Base-by-base conservation (phyloP, 2,329 filamentous ascomycete species). In the Talaromyces funiculosus region DNA sequence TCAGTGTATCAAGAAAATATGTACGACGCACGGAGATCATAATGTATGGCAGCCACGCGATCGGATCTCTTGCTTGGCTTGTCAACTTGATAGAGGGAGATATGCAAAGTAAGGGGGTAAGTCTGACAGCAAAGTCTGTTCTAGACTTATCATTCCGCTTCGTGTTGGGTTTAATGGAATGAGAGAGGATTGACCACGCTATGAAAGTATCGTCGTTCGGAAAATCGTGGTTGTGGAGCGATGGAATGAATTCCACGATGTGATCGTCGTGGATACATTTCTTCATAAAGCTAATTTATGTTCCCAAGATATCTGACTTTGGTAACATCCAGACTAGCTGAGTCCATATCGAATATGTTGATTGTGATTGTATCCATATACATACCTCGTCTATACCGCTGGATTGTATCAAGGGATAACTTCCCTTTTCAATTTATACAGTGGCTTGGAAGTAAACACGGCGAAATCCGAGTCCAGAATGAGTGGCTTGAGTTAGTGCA, bases 41-140 rank as follows among this genome's bases (percentile, higher is more conserved):
- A 12, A 12, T 53, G 57, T 33, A 59, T 59, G 57, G 57, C 57
- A 59, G 45, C 57, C 57, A 59, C 57, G 57, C 57, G 57, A 18
- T 59, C 57, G 18, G 57, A 59, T 53, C 57, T 51, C 47, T 51
- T 29, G 24, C 43, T 47, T 26, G 24, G 42, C 31, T 51, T 31
- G 33, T 59, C 35, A 6, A 14, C 29, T 20, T 49, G 42, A 24
- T 20, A 35, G 20, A 29, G 43, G 43, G 43, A 47, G 43, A 33
- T 45, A 29, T 18, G 35, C 26, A 20, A n/a, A 42, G 57, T 40
- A 59, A 59, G 57, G 56, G 16, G n/a, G 42, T 8, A 33, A 3
- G 12, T 7, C 22, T 33, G 47, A 51, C 47, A 51, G 47, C n/a
- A 35, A 51, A 51, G 10, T 20, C 18, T 35, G 47, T 51, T 51